Evolutionary conservation across 2,329 filamentous ascomycete genomes (phyloP).

Genomic region (Purpureocillium lavendulum): DNA sequence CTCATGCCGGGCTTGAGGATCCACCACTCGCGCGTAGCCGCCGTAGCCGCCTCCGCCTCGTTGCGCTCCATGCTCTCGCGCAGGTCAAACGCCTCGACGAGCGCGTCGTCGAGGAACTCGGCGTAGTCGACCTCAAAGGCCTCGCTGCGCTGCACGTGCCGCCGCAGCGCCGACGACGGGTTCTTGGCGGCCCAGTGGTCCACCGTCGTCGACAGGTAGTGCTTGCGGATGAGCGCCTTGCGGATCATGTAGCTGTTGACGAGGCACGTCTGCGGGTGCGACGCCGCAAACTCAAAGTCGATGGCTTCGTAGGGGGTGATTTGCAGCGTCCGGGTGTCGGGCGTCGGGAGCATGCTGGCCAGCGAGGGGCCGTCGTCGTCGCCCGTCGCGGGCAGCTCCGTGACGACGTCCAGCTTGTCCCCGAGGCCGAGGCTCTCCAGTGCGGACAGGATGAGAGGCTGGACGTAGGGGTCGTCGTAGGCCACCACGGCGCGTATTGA

Average conservation of each 20-base stretch:
- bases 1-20: conserved; percentile 98
- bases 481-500: conserved; percentile 60
- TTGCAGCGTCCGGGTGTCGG: conserved; percentile 53
- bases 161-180: conserved; percentile 58
- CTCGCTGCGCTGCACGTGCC: conserved; percentile 68
- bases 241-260: conserved; percentile 91
- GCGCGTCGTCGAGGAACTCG: conserved; percentile 89
- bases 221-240: conserved; percentile 93
- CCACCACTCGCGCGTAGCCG: conserved; percentile 81
- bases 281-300: conserved; percentile 69
- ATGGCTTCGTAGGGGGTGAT: conserved; percentile 81
- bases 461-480: conserved; percentile 84
- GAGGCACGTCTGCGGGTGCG: conserved; percentile 53
- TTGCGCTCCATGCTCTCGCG: conserved; percentile 70
- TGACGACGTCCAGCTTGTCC: conserved; percentile 46
- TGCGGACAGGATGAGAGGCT: conserved; percentile 73
- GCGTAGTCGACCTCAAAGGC: conserved; percentile 94
- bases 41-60: conserved; percentile 17
- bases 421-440: conserved; percentile 53
- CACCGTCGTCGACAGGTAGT: conserved; percentile 80
- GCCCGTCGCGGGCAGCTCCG: conserved; percentile 16
- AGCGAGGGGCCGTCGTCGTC: conserved; percentile 25
- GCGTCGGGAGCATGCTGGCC: conserved; percentile 22
- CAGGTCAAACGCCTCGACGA: conserved; percentile 85
- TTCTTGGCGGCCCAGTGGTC: conserved; percentile 81